A percentile compares a stretch with the other conserved stretches of the same genome.
These are phyloP conservation scores for Russula vinacea DNA, from an alignment of 768 basidiomycete species.

Conservation along the genomic window DNA sequence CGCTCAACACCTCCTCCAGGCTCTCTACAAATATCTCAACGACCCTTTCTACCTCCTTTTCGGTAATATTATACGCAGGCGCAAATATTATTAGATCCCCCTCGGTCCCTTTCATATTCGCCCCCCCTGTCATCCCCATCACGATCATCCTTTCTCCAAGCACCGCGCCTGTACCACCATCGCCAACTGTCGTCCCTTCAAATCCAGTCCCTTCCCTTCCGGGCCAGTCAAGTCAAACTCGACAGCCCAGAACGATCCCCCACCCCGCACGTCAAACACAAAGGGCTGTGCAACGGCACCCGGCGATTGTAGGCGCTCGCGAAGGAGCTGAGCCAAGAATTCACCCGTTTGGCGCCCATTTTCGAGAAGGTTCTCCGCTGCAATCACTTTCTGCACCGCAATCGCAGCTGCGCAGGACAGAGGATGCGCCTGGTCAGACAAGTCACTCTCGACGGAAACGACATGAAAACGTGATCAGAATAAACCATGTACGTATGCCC, in stretches of 20 bases:
- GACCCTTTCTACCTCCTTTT: conserved; percentile 65
- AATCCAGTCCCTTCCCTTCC: conserved; percentile 45
- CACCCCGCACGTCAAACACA: conserved; percentile 78
- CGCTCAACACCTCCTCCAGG: conserved; percentile 57
- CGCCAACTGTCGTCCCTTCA: conserved; percentile 57
- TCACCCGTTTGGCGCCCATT: conserved; percentile 59
- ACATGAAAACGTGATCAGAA: conserved; percentile 6
- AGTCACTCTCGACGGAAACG: neutral
- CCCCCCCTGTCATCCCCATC: conserved; percentile 73
- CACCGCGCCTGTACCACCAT: conserved; percentile 68
- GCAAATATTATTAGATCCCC: conserved; percentile 75
- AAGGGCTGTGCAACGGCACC: conserved; percentile 60
- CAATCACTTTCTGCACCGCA: conserved; percentile 74
- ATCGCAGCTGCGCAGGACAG: conserved; percentile 74
- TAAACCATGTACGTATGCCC: conserved; percentile 81
- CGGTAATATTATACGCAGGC: conserved; percentile 76
- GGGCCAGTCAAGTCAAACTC: conserved; percentile 68
- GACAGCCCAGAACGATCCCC: conserved; percentile 79
- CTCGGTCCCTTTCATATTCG: conserved; percentile 62
- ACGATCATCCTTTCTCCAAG: conserved; percentile 63
- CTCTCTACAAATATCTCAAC: conserved; percentile 62
- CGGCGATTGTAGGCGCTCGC: conserved; percentile 51
- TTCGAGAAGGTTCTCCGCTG: conserved; percentile 64
- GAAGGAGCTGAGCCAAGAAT: conserved; percentile 54
- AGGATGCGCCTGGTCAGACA: conserved; percentile 56